phyloP scores from a whole-genome alignment of 176 grass and related monocot species.

The Coix lacrymajobi region DNA sequence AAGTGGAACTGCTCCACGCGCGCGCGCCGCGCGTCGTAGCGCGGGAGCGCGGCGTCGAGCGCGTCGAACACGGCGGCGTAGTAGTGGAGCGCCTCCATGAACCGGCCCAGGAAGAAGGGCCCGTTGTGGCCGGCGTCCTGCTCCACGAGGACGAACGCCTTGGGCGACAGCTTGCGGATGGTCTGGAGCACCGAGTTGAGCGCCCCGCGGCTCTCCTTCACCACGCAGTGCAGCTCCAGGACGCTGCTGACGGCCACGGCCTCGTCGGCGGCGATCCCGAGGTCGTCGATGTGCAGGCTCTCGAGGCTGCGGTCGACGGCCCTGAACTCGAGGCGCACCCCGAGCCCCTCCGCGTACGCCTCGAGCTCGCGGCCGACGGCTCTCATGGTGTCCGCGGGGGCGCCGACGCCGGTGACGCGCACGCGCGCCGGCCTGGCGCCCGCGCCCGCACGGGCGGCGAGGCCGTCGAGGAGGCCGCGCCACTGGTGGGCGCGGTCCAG shows the following conservation, averaged over 20 bases:
- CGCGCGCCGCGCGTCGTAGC: slow-evolving; percentile 49
- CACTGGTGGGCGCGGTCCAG: slow-evolving; percentile 52
- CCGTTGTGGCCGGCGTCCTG: slow-evolving; percentile 73
- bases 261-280: slow-evolving; percentile 33
- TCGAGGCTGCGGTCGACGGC: slow-evolving; percentile 44
- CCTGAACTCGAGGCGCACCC: slow-evolving; percentile 44
- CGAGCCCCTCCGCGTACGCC: slow-evolving; percentile 22
- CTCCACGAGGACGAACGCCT: slow-evolving; percentile 60
- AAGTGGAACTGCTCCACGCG: slow-evolving; percentile 73
- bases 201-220: slow-evolving; percentile 72
- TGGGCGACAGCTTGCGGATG: slow-evolving; percentile 41
- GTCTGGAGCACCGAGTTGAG: slow-evolving; percentile 65
- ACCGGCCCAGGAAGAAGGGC: slow-evolving; percentile 63
- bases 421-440: slow-evolving; percentile 27
- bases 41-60: slow-evolving; percentile 56
- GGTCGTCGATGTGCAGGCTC: slow-evolving; percentile 40
- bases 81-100: slow-evolving; percentile 86
- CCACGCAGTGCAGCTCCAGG: slow-evolving; percentile 63
- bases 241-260: slow-evolving; percentile 53
- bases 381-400: slow-evolving; percentile 27
- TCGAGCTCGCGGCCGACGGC: slow-evolving; percentile 37
- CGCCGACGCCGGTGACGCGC: slow-evolving; percentile 45
- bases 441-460: slow-evolving; percentile 17
- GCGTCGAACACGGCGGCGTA: slow-evolving; percentile 74
- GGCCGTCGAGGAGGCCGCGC: slow-evolving; percentile 45